Evolutionary conservation across 1,284 basidiomycete species (phyloP).

Genomic region (Erythrobasidium hasegawianum): DNA sequence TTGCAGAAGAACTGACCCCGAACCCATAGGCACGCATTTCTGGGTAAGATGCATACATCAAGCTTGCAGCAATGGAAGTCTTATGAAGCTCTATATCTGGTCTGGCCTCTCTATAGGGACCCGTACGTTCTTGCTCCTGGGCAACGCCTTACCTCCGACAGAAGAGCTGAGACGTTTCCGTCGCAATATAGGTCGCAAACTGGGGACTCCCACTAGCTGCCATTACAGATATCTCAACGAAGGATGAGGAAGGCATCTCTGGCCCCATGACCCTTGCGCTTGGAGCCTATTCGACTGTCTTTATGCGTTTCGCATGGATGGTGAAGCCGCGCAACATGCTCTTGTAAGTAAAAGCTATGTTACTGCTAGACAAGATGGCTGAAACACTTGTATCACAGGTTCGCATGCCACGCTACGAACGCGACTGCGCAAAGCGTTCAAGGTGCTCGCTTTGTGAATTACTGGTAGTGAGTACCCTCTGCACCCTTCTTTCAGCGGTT

Average conservation of each 20-base stretch:
- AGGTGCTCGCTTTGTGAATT: conserved; percentile 77
- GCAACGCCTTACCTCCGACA: background rate
- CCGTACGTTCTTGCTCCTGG: conserved; percentile 15
- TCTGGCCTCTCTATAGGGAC: background rate
- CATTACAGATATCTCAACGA: conserved; percentile 70
- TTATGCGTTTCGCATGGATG: conserved; percentile 64
- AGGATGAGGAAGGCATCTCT: conserved; percentile 92
- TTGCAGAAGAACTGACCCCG: background rate
- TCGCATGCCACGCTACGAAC: conserved; percentile 67
- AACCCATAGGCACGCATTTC: conserved; percentile 30
- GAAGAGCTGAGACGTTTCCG: background rate
- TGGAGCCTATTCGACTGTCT: conserved; percentile 72
- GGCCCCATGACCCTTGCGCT: conserved; percentile 91
- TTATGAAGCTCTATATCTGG: background rate
- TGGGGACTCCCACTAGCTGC: conserved; percentile 94
- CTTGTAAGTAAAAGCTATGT: conserved; percentile 3
- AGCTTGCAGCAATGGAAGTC: no score
- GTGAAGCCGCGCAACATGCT: conserved; percentile 86
- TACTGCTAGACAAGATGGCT: background rate
- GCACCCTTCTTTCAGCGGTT: no score
- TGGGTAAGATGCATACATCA: conserved; percentile 18
- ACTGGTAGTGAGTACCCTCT: conserved; percentile 60
- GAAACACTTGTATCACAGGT: background rate
- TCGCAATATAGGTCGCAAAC: conserved; percentile 70
- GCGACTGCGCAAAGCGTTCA: conserved; percentile 78